A percentile compares a stretch with the other conserved stretches of the same genome.
Conservation (phyloP, 2,329 filamentous ascomycete species). For the Alternaria burnsii region DNA sequence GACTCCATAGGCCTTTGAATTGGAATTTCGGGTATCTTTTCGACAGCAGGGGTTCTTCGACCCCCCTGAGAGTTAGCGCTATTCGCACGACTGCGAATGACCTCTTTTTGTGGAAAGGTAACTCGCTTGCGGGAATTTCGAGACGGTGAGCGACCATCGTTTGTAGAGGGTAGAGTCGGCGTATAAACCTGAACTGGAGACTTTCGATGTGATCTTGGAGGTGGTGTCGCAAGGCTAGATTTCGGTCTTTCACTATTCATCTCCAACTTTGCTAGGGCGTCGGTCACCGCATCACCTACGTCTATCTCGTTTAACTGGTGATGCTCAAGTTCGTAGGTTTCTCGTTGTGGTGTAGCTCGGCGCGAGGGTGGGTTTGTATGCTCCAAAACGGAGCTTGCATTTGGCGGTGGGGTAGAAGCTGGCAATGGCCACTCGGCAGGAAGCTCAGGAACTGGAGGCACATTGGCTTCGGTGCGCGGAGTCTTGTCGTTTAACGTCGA, state of each 20-base stretch:
- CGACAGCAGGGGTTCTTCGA: constrained; percentile 2
- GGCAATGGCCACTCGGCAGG: constrained; percentile 39
- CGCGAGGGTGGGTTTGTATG: constrained; percentile 20
- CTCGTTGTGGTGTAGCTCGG: constrained; percentile 14
- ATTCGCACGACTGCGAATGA: constrained; percentile 2
- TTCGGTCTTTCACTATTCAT: constrained; percentile 24
- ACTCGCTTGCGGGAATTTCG: constrained; percentile 6
- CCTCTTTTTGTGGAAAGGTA: constrained; percentile 9
- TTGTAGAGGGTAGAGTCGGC: neutral
- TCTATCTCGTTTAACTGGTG: constrained; percentile 31
- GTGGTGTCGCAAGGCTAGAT: constrained; percentile 9
- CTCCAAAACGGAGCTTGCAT: constrained; percentile 21
- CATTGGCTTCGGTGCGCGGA: constrained; percentile 21
- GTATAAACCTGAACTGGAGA: constrained; percentile 3
- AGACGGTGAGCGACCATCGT: neutral
- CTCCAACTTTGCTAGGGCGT: constrained; percentile 32
- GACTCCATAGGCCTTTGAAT: neutral
- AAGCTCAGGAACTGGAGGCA: constrained; percentile 39
- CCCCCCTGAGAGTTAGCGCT: constrained; percentile 2
- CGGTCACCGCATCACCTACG: constrained; percentile 28
- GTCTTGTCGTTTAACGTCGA: constrained; percentile 30
- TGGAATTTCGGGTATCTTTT: constrained; percentile 6
- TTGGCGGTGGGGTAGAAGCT: constrained; percentile 24
- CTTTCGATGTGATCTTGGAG: constrained; percentile 6
- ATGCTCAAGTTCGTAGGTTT: constrained; percentile 25